Conservation (phyloP, 176 grass and related monocot genomes). For the Carex littledalei region DNA sequence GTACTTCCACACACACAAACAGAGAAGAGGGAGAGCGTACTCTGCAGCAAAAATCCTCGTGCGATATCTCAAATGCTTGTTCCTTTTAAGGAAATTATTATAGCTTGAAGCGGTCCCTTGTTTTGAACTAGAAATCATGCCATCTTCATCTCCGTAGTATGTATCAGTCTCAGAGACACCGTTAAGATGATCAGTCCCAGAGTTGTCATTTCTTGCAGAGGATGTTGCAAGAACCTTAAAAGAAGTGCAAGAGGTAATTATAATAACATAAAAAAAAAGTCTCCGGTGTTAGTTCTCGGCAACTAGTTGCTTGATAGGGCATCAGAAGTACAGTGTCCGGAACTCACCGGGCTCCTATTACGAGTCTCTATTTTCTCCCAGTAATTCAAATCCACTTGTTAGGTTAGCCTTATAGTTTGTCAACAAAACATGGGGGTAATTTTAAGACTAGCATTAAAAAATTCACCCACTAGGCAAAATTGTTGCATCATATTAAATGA, state of each 20-base stretch:
- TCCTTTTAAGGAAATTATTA: conserved; percentile 57
- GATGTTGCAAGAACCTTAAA: conserved; percentile 85
- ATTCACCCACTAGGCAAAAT: background rate
- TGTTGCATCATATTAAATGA: background rate
- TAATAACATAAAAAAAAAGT: background rate
- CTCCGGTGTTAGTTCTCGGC: background rate
- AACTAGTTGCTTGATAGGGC: background rate
- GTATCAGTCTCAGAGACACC: conserved; percentile 47
- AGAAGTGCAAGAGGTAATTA: background rate
- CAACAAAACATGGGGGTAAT: background rate
- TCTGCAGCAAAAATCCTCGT: conserved; percentile 96
- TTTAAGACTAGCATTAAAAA: background rate
- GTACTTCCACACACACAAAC: conserved; percentile 1
- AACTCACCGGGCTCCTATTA: background rate
- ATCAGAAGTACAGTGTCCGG: background rate
- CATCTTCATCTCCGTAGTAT: conserved; percentile 79
- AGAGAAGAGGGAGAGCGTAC: conserved; percentile 38
- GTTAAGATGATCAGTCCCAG: conserved; percentile 42
- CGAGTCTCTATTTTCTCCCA: background rate
- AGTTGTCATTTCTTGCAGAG: conserved; percentile 54
- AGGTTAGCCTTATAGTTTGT: background rate
- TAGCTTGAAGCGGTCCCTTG: conserved; percentile 37
- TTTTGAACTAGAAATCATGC: conserved; percentile 73
- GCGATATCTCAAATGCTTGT: conserved; percentile 89
- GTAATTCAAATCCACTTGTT: background rate